Base-by-base conservation (phyloP, 1,284 basidiomycete species). In the Sphaerobolus stellatus region DNA sequence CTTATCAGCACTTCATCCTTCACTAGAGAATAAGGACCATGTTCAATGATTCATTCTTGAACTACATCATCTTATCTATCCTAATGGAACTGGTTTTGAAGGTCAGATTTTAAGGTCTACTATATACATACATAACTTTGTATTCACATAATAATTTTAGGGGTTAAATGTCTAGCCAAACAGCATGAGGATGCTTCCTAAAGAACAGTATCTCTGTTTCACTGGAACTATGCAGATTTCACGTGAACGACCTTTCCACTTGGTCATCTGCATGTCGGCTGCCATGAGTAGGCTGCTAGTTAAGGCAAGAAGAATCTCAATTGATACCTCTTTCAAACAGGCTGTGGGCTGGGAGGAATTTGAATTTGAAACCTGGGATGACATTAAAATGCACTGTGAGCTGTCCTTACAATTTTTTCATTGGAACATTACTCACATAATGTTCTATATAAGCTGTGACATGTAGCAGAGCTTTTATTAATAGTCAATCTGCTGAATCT, bases 161-260 rank as follows among this genome's bases (percentile, higher is more conserved):
- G 50, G 20, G 24, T 3, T 1, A 40, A 5, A 7, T 9, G 52
- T 2, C 24, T 55, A 11, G 41, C 5, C 4, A 48, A 40, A 25
- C 2, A 46, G 14, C 52, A 43, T 29, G 11, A 25, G 99, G 27
- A 28, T 44, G 8, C 31, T 54, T 1, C 34, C 53, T 8, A 9
- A 13, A 28, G 56, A 44, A 1, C 29, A 11, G 22, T 65, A 65
- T 58, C 30, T 65, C 0, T 22, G 43, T 6, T 50, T 25, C 31
- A 52, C 52, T 0, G 56, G 62, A 14, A 53, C 7, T 0, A 48
- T 58, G 8, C 0, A 20, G 24, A 27, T 56, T 16, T 5, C 16
- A 2, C 38, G 40, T 11, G 50, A 25, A 5, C 27, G 49, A 20
- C 0, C 62, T 31, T 28, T 62, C 56, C 38, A 40, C 11, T 48